Evolutionary conservation across 176 grass and related monocot species (phyloP).

Genomic region (Zoysia pacifica): DNA sequence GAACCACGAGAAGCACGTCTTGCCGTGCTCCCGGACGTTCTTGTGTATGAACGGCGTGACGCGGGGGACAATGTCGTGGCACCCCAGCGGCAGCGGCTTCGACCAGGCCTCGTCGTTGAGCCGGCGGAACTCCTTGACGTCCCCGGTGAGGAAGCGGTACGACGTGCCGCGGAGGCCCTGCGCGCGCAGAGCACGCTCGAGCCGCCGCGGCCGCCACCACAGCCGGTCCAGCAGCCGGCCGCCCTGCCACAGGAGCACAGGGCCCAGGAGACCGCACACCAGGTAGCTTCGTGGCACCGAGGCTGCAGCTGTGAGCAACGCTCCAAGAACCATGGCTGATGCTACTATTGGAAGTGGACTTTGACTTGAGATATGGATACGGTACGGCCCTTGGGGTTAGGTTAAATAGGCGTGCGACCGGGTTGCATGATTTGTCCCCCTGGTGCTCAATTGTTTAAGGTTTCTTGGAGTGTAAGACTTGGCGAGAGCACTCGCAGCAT

Average conservation of each 20-base stretch:
- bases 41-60: slow-evolving; percentile 41
- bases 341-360: slow-evolving; percentile 6
- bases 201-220: slow-evolving; percentile 50
- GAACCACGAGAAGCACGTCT: slow-evolving; percentile 59
- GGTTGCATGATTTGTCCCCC: neutral
- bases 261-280: slow-evolving; percentile 16
- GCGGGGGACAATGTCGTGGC: slow-evolving; percentile 45
- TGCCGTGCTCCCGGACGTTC: slow-evolving; percentile 44
- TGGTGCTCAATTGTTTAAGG: slow-evolving; percentile 7
- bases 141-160: slow-evolving; percentile 56
- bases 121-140: slow-evolving; percentile 28
- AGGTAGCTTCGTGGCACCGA: slow-evolving; percentile 39
- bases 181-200: slow-evolving; percentile 37
- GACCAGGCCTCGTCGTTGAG: slow-evolving; percentile 25
- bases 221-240: slow-evolving; percentile 35
- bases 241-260: slow-evolving; percentile 27
- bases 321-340: slow-evolving; percentile 32
- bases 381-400: neutral
- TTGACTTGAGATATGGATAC: slow-evolving; percentile 3
- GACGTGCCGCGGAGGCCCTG: slow-evolving; percentile 55
- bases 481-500: neutral
- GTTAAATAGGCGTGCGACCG: slow-evolving; percentile 18
- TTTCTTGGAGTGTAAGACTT: slow-evolving; percentile 16
- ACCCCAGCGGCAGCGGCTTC: slow-evolving; percentile 37
- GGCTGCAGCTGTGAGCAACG: neutral